phyloP scores from a whole-genome alignment of 2,329 filamentous ascomycete species.

The Fusarium sp. region DNA sequence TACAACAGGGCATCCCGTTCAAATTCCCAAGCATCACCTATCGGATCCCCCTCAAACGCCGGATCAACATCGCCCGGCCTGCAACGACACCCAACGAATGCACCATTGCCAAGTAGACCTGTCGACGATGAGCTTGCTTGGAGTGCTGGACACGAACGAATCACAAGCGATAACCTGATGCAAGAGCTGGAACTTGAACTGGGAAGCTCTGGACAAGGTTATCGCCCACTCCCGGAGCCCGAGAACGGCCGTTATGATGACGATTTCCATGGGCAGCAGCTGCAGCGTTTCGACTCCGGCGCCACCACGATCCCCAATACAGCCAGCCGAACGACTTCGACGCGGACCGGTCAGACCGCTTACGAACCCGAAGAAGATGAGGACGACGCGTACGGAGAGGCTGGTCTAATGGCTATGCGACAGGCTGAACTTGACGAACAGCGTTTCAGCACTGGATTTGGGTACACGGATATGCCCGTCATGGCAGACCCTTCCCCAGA shows the following conservation, averaged over 20 bases:
- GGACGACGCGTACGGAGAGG: conserved; percentile 88
- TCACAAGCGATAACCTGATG: conserved; percentile 66
- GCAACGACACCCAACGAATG: conserved; percentile 69
- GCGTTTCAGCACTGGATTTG: conserved; percentile 54
- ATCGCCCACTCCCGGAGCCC: conserved; percentile 55
- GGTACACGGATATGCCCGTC: conserved; percentile 49
- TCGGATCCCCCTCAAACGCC: conserved; percentile 58
- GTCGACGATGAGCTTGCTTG: conserved; percentile 60
- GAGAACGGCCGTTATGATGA: conserved; percentile 62
- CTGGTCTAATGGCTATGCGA: conserved; percentile 84
- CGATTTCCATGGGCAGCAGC: conserved; percentile 55
- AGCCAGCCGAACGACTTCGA: conserved; percentile 40
- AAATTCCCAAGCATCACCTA: conserved; percentile 62
- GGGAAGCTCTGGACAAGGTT: conserved; percentile 50
- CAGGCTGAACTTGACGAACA: conserved; percentile 85
- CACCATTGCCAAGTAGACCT: conserved; percentile 68
- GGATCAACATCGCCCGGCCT: conserved; percentile 59
- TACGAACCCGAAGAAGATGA: conserved; percentile 67
- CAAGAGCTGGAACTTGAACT: conserved; percentile 69
- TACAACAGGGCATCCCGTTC: conserved; percentile 60
- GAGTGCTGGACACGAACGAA: conserved; percentile 56
- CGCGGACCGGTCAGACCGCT: conserved; percentile 33
- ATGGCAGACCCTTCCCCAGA: conserved; percentile 42
- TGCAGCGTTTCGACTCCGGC: conserved; percentile 64
- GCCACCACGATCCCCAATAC: conserved; percentile 58